Evolutionary conservation across 2,329 filamentous ascomycete genomes (phyloP).

Genomic region (Aspergillus ochraceoroseus): DNA sequence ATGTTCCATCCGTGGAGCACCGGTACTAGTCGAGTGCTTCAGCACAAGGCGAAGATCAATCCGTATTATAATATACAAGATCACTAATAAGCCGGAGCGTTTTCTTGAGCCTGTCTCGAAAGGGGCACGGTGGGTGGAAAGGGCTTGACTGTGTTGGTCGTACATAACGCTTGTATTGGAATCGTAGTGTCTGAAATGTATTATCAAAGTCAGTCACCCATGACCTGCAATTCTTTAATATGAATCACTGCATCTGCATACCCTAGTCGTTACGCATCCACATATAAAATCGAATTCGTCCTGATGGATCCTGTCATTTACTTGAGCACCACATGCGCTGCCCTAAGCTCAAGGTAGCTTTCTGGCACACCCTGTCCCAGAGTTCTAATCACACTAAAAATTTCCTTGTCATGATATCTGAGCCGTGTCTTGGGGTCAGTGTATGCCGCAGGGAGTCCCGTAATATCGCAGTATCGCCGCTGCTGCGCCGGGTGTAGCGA

Average conservation of each 20-base stretch:
- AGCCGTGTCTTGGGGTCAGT: constrained; percentile 91
- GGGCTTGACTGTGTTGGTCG: constrained; percentile 93
- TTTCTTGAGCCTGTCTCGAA: constrained; percentile 76
- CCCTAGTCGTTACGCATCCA: no score
- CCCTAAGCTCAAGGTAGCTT: constrained; percentile 81
- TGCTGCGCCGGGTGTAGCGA: constrained; percentile 71
- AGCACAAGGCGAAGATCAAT: constrained; percentile 69
- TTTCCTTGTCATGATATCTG: constrained; percentile 87
- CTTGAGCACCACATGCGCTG: constrained; percentile 89
- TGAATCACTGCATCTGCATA: no score
- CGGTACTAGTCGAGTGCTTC: constrained; percentile 65
- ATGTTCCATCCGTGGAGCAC: constrained; percentile 61
- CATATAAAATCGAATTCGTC: constrained; percentile 3
- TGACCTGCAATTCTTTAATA: no score
- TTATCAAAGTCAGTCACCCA: no score
- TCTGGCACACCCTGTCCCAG: constrained; percentile 79
- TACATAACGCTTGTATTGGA: constrained; percentile 50
- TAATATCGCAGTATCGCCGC: constrained; percentile 93
- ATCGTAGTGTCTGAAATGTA: no score
- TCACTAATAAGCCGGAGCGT: constrained; percentile 99
- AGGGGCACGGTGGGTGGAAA: constrained; percentile 80
- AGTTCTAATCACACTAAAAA: constrained; percentile 76
- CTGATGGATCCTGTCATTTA: constrained; percentile 41
- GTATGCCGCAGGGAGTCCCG: constrained; percentile 85
- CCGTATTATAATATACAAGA: constrained; percentile 42